Base-by-base conservation (phyloP, 192 early-diverging fungal genomes). In the Linderina pennispora region DNA sequence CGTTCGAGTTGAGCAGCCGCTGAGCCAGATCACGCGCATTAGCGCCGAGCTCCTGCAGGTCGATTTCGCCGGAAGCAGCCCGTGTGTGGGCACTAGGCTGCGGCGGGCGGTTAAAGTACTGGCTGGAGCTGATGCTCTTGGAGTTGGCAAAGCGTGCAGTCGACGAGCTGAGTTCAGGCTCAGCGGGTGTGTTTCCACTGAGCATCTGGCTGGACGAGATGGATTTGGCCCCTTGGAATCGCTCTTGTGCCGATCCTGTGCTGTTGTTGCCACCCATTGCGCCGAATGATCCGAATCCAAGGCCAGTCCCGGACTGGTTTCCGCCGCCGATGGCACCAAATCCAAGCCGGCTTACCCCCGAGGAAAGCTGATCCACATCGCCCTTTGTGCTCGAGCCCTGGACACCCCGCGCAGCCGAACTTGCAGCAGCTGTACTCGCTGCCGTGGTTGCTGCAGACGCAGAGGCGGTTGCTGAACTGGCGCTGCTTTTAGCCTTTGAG, bases 71-170 rank as follows among this genome's bases (percentile, higher is more conserved):
- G 34, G 84, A 85, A 5, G 87, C 83, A 40, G 91, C 92, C 19
- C 81, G 78, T n/a, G 78, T 81, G 8, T 66, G 64, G 14, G 40
- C 75, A 35, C 80, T 76, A 17, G 55, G 71, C 11, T 64, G 50
- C 18, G 86, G 80, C 4, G 79, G 77, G 16, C 90, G 83, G 3
- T 82, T 86, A 82, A 95, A 94, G 67, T 85, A 95, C 75, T 93
- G 87, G 57, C 94, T 91, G 16, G 85, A 88, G 21, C 89, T 91
- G 43, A 98, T 94, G 20, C 87, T 77, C 63, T 89, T 93, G 36
- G 91, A 85, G 38, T 60, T 77, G 5, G 77, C 77, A 55, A 98
- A 94, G 48, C 86, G 79, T n/a, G n/a, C n/a, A n/a, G n/a, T n/a
- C 16, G 44, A 46, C 13, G 44, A 15, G 24, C 32, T 42, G 32